A percentile compares a stretch with the other conserved stretches of the same genome.
Evolutionary conservation across 805 yeast genomes (phyloP).

Genomic region (Grigorovia humatica): DNA sequence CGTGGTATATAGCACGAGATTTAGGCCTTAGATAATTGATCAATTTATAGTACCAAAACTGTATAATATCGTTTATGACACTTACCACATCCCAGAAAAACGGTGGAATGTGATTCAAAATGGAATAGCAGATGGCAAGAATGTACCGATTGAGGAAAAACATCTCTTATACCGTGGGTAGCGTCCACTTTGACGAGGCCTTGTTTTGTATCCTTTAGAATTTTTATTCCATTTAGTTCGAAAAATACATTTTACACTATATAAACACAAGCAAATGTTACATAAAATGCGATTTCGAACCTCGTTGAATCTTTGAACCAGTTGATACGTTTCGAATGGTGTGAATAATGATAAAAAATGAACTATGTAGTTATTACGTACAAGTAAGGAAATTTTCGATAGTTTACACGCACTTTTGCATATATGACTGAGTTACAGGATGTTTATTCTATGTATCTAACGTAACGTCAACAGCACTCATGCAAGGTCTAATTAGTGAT

Average conservation of each 20-base stretch:
- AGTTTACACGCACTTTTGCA: no score
- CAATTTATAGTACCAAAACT: constrained; percentile 31
- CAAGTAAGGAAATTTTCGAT: no score
- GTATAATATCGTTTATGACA: constrained; percentile 33
- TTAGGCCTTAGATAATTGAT: constrained; percentile 22
- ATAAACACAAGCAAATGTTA: no score
- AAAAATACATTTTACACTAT: neutral
- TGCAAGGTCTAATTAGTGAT: no score
- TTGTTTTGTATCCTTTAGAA: neutral
- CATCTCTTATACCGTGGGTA: neutral
- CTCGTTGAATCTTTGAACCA: no score
- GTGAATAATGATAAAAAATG: no score
- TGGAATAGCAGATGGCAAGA: constrained; percentile 14
- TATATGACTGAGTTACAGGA: no score
- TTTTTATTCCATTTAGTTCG: neutral
- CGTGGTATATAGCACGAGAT: constrained; percentile 27
- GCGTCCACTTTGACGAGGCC: neutral
- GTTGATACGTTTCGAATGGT: no score
- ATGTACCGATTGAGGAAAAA: neutral
- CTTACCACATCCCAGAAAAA: constrained; percentile 32
- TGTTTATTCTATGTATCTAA: no score
- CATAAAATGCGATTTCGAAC: no score
- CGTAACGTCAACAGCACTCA: no score
- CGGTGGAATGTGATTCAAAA: constrained; percentile 34
- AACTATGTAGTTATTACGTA: no score